phyloP scores from a whole-genome alignment of 2,329 filamentous ascomycete genomes.

The Penicillium sp. region DNA sequence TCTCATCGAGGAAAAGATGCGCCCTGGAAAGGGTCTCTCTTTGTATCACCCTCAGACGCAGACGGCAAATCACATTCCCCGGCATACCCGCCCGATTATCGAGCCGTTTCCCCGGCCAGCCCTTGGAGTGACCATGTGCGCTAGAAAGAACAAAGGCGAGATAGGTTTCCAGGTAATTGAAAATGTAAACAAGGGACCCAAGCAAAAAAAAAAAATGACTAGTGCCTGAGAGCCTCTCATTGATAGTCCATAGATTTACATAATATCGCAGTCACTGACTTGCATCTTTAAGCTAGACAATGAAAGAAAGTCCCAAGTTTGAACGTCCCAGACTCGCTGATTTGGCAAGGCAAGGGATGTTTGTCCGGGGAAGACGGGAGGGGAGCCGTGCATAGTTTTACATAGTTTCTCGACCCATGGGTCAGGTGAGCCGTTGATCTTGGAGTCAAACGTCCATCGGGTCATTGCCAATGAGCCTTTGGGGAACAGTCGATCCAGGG shows the following conservation, averaged over 20 bases:
- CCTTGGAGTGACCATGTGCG: constrained; percentile 20
- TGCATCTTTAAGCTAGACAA: not conserved
- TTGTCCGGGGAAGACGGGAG: constrained; percentile 24
- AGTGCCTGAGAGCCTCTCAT: not conserved
- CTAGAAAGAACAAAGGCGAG: constrained; percentile 10
- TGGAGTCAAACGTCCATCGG: constrained; percentile 21
- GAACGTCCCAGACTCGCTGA: constrained; percentile 18
- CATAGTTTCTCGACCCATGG: constrained; percentile 22
- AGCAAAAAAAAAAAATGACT: not conserved
- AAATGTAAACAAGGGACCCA: constrained; percentile 7
- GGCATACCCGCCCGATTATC: constrained; percentile 21
- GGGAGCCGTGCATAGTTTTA: constrained; percentile 21
- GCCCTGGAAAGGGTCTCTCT: constrained; percentile 8
- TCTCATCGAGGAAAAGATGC: not conserved
- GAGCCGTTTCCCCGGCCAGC: constrained; percentile 18
- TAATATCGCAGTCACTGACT: not conserved
- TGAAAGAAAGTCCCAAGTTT: constrained; percentile 8
- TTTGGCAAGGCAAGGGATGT: constrained; percentile 30
- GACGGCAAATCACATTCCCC: constrained; percentile 29
- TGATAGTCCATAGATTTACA: not conserved
- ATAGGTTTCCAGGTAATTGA: not conserved
- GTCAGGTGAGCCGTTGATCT: constrained; percentile 29
- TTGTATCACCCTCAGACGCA: constrained; percentile 18
- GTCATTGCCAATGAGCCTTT: constrained; percentile 20
- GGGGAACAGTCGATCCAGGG: not conserved